These are phyloP conservation scores for Neurospora sp. DNA, from an alignment of 495 filamentous ascomycete genomes.

Conservation along the genomic window DNA sequence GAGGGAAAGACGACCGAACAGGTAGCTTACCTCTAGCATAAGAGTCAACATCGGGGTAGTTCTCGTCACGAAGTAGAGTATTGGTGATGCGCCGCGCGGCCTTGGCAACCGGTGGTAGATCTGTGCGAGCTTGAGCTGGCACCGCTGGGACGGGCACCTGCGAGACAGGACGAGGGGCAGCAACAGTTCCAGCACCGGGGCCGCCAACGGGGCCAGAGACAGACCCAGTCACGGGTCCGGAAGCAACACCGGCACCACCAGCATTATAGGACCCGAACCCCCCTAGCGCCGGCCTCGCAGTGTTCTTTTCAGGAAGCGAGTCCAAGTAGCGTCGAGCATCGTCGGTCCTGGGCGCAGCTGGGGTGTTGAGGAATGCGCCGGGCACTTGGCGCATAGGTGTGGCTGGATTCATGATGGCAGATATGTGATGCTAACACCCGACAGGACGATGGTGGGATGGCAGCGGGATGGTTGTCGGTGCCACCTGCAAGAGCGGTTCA, in stretches of 20 bases:
- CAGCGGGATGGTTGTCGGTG: slow-evolving; percentile 14
- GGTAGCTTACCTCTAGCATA: slow-evolving; percentile 68
- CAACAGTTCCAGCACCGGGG: background rate
- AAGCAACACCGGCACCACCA: background rate
- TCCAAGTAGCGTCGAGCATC: slow-evolving; percentile 32
- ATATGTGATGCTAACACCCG: background rate
- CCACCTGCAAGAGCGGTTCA: background rate
- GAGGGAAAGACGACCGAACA: background rate
- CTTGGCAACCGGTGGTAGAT: slow-evolving; percentile 55
- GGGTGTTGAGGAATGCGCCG: slow-evolving; percentile 65
- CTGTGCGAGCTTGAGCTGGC: slow-evolving; percentile 7
- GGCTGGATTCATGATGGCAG: slow-evolving; percentile 50
- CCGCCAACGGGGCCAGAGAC: background rate
- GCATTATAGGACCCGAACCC: background rate
- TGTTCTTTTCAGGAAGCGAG: slow-evolving; percentile 2
- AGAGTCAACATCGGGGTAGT: slow-evolving; percentile 81
- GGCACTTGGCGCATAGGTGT: slow-evolving; percentile 60
- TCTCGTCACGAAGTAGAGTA: slow-evolving; percentile 59
- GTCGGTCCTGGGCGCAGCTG: slow-evolving; percentile 37
- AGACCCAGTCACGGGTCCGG: background rate
- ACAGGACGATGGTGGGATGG: background rate
- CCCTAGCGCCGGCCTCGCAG: background rate
- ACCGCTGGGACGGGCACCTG: slow-evolving; percentile 2
- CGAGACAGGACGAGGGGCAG: background rate
- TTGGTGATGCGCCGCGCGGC: slow-evolving; percentile 79